These are phyloP conservation scores for Candida coquimbonensis DNA, from an alignment of 805 yeast genomes.

Conservation along the genomic window DNA sequence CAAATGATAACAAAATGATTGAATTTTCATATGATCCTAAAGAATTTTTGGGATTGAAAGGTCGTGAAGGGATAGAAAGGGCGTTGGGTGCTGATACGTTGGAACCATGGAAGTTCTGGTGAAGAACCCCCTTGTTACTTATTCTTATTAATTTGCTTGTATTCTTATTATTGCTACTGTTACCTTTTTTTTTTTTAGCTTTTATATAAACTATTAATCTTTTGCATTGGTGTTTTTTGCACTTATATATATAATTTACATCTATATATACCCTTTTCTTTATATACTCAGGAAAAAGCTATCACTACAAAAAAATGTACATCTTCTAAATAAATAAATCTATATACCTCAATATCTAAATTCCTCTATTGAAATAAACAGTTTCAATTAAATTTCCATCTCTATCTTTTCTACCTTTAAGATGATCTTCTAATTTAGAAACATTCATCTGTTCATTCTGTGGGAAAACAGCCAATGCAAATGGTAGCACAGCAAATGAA, in stretches of 20 bases:
- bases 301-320: not conserved
- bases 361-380: constrained; percentile 91
- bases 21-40: constrained; percentile 22
- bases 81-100: constrained; percentile 37
- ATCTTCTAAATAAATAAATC: no score
- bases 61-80: constrained; percentile 41
- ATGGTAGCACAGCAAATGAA: constrained; percentile 82
- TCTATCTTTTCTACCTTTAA: constrained; percentile 53
- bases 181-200: no score
- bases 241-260: no score
- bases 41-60: constrained; percentile 30
- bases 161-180: no score
- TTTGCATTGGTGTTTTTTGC: no score
- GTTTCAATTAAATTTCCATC: constrained; percentile 49
- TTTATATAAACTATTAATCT: no score
- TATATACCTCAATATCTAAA: no score
- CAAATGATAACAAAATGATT: constrained; percentile 9
- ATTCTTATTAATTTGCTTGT: no score
- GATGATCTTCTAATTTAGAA: constrained; percentile 53
- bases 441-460: constrained; percentile 66
- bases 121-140: not conserved
- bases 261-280: no score
- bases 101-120: constrained; percentile 60
- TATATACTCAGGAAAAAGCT: no score
- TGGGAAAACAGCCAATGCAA: constrained; percentile 94